A percentile compares a stretch with the other conserved stretches of the same genome.
Evolutionary conservation across 352 stramenopile species (phyloP).

Genomic region (Phytophthora citrophthora): DNA sequence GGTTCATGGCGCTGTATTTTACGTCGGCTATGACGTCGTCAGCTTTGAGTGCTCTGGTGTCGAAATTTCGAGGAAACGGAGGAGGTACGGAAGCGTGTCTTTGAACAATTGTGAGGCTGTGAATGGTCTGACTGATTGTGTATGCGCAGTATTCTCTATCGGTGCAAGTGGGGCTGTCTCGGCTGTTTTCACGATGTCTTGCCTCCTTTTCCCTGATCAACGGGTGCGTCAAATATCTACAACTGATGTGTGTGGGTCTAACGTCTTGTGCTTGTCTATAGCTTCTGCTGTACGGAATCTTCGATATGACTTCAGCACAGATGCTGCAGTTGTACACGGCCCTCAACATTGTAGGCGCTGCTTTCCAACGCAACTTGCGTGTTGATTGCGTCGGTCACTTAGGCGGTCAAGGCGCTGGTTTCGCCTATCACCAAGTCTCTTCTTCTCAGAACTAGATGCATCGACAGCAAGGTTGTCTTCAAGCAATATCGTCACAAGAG

Average conservation of each 20-base stretch:
- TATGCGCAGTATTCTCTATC: conserved; percentile 73
- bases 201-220: conserved; percentile 70
- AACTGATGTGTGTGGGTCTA: not conserved
- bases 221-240: conserved; percentile 41
- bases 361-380: conserved; percentile 61
- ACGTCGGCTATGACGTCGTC: conserved; percentile 77
- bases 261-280: conserved; percentile 17
- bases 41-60: conserved; percentile 68
- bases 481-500: conserved; percentile 15
- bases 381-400: conserved; percentile 85
- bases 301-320: conserved; percentile 65
- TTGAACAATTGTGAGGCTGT: conserved; percentile 1
- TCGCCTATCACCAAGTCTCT: conserved; percentile 54
- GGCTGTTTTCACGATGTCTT: conserved; percentile 81
- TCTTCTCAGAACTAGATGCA: conserved; percentile 26
- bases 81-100: conserved; percentile 36
- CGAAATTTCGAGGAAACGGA: conserved; percentile 62
- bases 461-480: conserved; percentile 1
- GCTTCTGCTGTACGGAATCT: conserved; percentile 68
- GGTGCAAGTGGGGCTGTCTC: conserved; percentile 84
- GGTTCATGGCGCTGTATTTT: conserved; percentile 77
- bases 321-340: conserved; percentile 73
- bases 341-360: conserved; percentile 62
- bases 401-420: conserved; percentile 63
- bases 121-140: not conserved